phyloP scores from a whole-genome alignment of 306 rosid genomes.

The Clitoria ternatea region DNA sequence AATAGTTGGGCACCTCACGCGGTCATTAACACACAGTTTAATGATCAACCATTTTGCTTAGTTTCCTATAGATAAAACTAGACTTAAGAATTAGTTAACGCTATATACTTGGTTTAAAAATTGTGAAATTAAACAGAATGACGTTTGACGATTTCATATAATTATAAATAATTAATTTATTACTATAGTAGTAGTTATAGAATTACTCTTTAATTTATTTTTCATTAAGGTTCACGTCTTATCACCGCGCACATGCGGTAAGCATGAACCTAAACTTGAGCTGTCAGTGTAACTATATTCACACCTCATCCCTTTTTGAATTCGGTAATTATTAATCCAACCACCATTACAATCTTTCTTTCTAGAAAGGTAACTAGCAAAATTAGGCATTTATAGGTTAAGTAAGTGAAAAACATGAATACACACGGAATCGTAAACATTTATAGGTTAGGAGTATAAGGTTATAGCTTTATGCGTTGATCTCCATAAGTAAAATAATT shows the following conservation, averaged over 20 bases:
- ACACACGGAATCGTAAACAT: no score
- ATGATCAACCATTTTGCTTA: background rate
- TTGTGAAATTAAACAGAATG: background rate
- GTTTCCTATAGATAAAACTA: background rate
- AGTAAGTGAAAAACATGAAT: background rate
- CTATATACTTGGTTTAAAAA: background rate
- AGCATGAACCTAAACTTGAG: background rate
- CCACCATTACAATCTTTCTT: background rate
- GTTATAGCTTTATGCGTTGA: no score
- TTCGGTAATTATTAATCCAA: background rate
- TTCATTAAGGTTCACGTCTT: background rate
- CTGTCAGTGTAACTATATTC: background rate
- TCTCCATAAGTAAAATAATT: no score
- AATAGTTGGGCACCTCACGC: conserved; percentile 12
- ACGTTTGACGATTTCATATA: background rate
- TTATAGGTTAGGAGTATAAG: no score
- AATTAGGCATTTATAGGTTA: background rate
- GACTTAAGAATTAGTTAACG: background rate
- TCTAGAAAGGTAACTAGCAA: background rate
- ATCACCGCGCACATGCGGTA: background rate
- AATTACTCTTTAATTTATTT: no score
- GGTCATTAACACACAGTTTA: background rate
- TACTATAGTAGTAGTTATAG: no score
- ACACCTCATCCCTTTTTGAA: background rate
- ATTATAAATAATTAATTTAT: no score